phyloP scores from a whole-genome alignment of 73 alveolate genomes.

The Paramecium octaurelia region DNA sequence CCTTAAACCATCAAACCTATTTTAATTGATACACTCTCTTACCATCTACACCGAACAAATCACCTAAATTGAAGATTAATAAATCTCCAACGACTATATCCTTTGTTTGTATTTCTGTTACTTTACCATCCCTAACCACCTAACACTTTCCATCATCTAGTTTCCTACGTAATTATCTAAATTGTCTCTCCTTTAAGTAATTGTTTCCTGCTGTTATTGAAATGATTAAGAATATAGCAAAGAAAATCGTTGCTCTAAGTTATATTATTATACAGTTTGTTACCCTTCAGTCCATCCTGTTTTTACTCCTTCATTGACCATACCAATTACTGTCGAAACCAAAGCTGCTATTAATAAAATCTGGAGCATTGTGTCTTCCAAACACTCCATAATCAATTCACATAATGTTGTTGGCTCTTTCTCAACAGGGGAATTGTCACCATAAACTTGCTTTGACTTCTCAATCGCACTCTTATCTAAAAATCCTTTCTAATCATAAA shows the following conservation, averaged over 20 bases:
- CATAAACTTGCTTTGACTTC: constrained; percentile 22
- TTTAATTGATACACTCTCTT: constrained; percentile 56
- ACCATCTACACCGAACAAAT: constrained; percentile 90
- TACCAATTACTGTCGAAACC: constrained; percentile 90
- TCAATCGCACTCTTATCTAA: neutral
- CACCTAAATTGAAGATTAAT: constrained; percentile 82
- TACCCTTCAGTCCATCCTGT: constrained; percentile 94
- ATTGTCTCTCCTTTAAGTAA: constrained; percentile 83
- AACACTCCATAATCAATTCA: constrained; percentile 78
- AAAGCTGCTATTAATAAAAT: constrained; percentile 91
- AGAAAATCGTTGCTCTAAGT: constrained; percentile 89
- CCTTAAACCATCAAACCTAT: constrained; percentile 54
- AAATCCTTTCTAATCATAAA: constrained; percentile 45
- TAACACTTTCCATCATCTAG: constrained; percentile 73
- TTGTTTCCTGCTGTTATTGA: constrained; percentile 90
- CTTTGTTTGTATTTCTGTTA: constrained; percentile 68
- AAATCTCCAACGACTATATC: constrained; percentile 91
- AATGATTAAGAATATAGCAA: constrained; percentile 88
- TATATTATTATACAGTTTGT: neutral
- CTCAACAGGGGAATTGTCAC: constrained; percentile 21
- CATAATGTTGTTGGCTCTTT: constrained; percentile 53
- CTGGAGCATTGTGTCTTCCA: constrained; percentile 93
- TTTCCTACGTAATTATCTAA: constrained; percentile 76
- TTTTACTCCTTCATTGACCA: constrained; percentile 83
- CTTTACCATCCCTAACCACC: constrained; percentile 75